A percentile compares a stretch with the other conserved stretches of the same genome.
Conservation (phyloP, 345 rosid species). For the Murraya koenigii region DNA sequence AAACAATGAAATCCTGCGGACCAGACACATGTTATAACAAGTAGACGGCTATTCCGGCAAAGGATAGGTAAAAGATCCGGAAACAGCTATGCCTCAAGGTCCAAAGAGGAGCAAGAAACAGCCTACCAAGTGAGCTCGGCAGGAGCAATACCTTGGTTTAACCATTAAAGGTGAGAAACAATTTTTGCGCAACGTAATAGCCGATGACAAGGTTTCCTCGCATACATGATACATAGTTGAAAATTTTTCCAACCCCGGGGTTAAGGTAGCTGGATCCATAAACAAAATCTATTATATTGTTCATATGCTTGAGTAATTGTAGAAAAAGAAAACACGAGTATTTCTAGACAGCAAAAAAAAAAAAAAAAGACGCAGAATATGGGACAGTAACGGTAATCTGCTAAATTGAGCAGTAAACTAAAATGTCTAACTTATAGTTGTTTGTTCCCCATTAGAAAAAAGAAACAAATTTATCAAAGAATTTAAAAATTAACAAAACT, state of each 20-base stretch:
- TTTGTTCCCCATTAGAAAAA: not conserved
- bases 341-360: too few species aligned
- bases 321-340: not conserved
- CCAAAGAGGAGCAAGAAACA: too few species aligned
- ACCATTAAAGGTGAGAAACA: not conserved
- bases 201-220: too few species aligned
- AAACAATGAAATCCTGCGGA: too few species aligned
- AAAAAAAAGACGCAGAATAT: not conserved
- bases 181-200: too few species aligned
- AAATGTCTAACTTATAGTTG: not conserved
- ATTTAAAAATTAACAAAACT: constrained; percentile 1
- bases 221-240: too few species aligned
- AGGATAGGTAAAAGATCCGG: too few species aligned
- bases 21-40: too few species aligned
- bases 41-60: too few species aligned
- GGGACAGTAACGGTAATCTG: not conserved
- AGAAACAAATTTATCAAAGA: constrained; percentile 18
- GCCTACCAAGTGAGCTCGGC: too few species aligned
- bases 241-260: too few species aligned
- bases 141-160: not conserved
- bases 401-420: not conserved
- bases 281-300: not conserved
- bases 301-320: not conserved
- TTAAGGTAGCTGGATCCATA: not conserved
- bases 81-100: too few species aligned